phyloP scores from a whole-genome alignment of 306 rosid genomes.

The Prosopis cineraria region DNA sequence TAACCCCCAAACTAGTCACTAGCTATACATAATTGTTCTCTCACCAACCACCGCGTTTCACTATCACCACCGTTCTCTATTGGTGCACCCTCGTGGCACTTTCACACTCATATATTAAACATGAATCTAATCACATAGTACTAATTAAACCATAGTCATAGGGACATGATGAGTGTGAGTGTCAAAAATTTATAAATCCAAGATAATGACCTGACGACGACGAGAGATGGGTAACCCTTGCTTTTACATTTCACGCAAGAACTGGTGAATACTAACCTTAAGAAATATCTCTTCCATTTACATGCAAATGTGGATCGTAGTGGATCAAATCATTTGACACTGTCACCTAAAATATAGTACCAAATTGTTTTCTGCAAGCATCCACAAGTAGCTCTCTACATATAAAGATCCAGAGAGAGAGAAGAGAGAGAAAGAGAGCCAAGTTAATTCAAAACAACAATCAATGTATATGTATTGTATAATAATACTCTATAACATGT shows the following conservation, averaged over 20 bases:
- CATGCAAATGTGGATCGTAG: conserved; percentile 19
- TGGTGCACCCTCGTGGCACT: too few relatives aligned
- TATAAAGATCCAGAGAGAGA: too few relatives aligned
- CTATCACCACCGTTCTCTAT: too few relatives aligned
- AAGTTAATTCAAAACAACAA: background rate
- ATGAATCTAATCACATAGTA: background rate
- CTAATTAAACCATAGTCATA: background rate
- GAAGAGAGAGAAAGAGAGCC: background rate
- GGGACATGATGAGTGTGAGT: conserved; percentile 41
- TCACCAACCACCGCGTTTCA: background rate
- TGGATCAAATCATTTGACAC: conserved; percentile 48
- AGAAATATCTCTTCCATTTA: background rate
- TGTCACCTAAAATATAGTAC: background rate
- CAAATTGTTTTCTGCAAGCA: conserved; percentile 19
- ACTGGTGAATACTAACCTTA: conserved; percentile 2
- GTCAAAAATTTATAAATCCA: conserved; percentile 32
- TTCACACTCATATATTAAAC: background rate
- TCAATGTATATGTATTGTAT: too few relatives aligned
- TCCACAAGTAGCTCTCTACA: background rate
- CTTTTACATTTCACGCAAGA: conserved; percentile 32
- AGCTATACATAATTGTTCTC: background rate
- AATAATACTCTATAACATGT: too few relatives aligned
- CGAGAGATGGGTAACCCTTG: conserved; percentile 39
- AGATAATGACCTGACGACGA: conserved; percentile 21
- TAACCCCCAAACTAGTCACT: background rate